Evolutionary conservation across 2,329 filamentous ascomycete species (phyloP).

Genomic region (Fusarium torreyae): DNA sequence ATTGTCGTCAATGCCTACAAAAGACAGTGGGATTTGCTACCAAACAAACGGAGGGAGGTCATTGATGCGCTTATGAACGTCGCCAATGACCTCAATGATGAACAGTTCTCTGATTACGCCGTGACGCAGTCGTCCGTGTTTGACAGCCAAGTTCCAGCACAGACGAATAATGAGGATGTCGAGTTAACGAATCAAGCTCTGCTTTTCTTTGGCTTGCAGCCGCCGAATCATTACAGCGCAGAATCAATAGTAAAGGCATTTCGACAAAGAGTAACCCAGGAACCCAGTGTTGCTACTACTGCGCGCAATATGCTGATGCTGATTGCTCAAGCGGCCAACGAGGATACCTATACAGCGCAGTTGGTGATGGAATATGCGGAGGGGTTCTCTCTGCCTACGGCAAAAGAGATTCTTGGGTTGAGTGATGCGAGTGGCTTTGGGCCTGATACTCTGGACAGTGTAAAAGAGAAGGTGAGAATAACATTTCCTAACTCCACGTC

Average conservation of each 20-base stretch:
- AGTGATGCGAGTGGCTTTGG: conserved; percentile 44
- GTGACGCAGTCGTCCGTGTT: conserved; percentile 58
- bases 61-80: conserved; percentile 54
- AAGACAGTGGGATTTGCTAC: conserved; percentile 58
- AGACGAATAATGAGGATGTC: conserved; percentile 51
- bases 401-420: conserved; percentile 53
- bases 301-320: conserved; percentile 55
- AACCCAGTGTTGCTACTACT: conserved; percentile 52
- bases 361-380: conserved; percentile 55
- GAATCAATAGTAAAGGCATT: conserved; percentile 56
- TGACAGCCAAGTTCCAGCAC: conserved; percentile 54
- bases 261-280: conserved; percentile 51
- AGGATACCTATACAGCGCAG: conserved; percentile 54
- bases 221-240: conserved; percentile 55
- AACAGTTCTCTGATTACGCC: conserved; percentile 56
- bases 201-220: conserved; percentile 54
- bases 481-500: not conserved
- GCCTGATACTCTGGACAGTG: conserved; percentile 44
- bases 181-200: conserved; percentile 54
- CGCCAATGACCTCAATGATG: conserved; percentile 55
- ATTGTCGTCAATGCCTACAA: conserved; percentile 58
- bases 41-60: conserved; percentile 50
- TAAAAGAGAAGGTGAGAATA: conserved; percentile 50
- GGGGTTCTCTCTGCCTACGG: conserved; percentile 57
- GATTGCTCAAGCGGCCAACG: conserved; percentile 54